These are phyloP conservation scores for Aphanomyces euteiches DNA, from an alignment of 352 stramenopile species.

Conservation along the genomic window DNA sequence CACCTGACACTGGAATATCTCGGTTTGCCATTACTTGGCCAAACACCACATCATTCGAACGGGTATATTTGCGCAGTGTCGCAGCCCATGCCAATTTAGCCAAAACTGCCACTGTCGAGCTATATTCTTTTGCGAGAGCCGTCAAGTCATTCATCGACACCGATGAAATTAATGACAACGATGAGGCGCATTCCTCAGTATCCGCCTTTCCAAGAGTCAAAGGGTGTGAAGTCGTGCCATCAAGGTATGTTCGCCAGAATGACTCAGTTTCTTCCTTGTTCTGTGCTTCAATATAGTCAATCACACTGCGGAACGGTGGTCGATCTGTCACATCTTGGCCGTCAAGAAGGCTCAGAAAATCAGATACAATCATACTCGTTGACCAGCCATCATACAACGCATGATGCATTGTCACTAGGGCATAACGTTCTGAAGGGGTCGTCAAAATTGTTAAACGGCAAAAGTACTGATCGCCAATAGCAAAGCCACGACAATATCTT, in stretches of 20 bases:
- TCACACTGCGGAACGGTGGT: neutral
- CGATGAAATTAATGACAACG: neutral
- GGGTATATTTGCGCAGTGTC: conserved; percentile 2
- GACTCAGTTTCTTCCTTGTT: neutral
- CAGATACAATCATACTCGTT: neutral
- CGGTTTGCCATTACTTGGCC: conserved; percentile 10
- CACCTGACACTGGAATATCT: conserved; percentile 3
- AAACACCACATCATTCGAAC: conserved; percentile 5
- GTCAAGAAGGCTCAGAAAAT: neutral
- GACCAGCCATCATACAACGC: conserved; percentile 7
- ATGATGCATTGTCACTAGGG: conserved; percentile 3
- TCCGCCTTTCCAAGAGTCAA: neutral
- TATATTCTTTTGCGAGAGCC: neutral
- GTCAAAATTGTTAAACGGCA: neutral
- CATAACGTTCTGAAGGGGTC: neutral
- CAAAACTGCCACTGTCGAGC: neutral
- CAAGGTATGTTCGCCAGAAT: neutral
- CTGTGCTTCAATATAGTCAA: conserved; percentile 18
- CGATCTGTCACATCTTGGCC: neutral
- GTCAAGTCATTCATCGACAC: neutral
- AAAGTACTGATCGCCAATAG: neutral
- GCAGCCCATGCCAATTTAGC: conserved; percentile 5
- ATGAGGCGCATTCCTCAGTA: neutral
- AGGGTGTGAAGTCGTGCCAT: neutral
- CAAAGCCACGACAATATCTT: neutral